Conservation (phyloP, 176 grass and related monocot genomes). For the Miscanthus lutarioriparius region DNA sequence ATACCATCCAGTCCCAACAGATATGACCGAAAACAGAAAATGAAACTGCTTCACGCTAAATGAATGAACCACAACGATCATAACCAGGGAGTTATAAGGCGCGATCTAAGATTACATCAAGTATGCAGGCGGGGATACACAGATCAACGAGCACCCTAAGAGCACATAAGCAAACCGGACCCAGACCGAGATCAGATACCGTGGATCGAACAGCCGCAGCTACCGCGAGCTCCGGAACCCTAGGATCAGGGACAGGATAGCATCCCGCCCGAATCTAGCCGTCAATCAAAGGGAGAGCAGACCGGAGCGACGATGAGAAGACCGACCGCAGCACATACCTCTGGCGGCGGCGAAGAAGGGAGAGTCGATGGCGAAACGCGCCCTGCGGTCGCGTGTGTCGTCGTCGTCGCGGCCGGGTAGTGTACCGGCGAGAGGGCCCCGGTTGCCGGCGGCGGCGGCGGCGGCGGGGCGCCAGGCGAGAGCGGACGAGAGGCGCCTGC, state of each 20-base stretch:
- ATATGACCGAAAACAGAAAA: background rate
- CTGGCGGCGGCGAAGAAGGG: slow-evolving; percentile 42
- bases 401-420: slow-evolving; percentile 28
- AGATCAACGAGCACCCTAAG: slow-evolving; percentile 1
- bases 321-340: slow-evolving; percentile 1
- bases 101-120: background rate
- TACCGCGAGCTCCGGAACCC: slow-evolving; percentile 10
- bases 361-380: slow-evolving; percentile 10
- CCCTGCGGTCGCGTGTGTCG: background rate
- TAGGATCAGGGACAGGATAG: background rate
- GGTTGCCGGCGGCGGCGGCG: background rate
- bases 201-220: background rate
- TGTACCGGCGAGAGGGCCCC: slow-evolving; percentile 26
- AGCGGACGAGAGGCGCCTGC: slow-evolving; percentile 45
- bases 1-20: background rate
- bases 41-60: background rate
- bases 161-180: background rate
- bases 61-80: background rate
- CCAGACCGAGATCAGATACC: background rate
- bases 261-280: background rate
- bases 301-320: slow-evolving; percentile 18
- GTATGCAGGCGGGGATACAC: background rate
- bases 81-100: background rate
- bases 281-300: background rate
- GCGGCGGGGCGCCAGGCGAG: slow-evolving; percentile 52